Percentiles rank a stretch among this genome's conserved stretches.
Conservation (phyloP, 768 basidiomycete genomes). For the Trichaptum fuscoviolaceum region DNA sequence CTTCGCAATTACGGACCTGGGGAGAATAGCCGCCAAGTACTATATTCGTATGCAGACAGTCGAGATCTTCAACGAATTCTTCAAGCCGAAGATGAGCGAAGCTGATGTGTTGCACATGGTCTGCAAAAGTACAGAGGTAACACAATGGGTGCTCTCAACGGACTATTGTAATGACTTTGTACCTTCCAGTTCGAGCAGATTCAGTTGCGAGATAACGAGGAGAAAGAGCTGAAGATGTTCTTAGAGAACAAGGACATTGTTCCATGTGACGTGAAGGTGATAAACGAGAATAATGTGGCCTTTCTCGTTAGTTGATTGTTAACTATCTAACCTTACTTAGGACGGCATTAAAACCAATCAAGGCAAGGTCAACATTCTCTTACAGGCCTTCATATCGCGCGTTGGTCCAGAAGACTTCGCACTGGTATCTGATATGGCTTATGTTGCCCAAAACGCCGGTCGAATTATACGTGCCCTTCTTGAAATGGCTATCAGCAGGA, state of each 20-base stretch:
- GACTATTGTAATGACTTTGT: conserved; percentile 3
- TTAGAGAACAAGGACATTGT: conserved; percentile 42
- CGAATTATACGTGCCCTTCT: conserved; percentile 92
- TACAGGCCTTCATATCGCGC: conserved; percentile 86
- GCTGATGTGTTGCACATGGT: conserved; percentile 87
- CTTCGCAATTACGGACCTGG: conserved; percentile 80
- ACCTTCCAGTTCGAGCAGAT: conserved; percentile 82
- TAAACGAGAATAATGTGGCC: conserved; percentile 12
- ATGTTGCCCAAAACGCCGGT: conserved; percentile 90
- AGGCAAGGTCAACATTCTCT: conserved; percentile 91
- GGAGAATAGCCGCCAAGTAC: conserved; percentile 95
- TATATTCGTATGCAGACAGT: conserved; percentile 86
- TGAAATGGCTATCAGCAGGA: conserved; percentile 89
- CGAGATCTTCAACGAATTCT: conserved; percentile 76
- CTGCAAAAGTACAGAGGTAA: conserved; percentile 85
- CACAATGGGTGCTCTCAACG: conserved; percentile 10
- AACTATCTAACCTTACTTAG: conserved; percentile 28
- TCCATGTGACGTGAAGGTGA: conserved; percentile 79
- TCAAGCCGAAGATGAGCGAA: conserved; percentile 83
- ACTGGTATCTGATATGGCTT: conserved; percentile 89
- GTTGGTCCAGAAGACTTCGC: conserved; percentile 90
- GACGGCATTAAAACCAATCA: conserved; percentile 58
- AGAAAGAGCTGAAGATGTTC: conserved; percentile 72
- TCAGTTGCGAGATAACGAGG: conserved; percentile 86
- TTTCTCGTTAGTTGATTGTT: neutral